Evolutionary conservation across 164 flowering plant species (phyloP).

Genomic region (Warburgia ugandensis): DNA sequence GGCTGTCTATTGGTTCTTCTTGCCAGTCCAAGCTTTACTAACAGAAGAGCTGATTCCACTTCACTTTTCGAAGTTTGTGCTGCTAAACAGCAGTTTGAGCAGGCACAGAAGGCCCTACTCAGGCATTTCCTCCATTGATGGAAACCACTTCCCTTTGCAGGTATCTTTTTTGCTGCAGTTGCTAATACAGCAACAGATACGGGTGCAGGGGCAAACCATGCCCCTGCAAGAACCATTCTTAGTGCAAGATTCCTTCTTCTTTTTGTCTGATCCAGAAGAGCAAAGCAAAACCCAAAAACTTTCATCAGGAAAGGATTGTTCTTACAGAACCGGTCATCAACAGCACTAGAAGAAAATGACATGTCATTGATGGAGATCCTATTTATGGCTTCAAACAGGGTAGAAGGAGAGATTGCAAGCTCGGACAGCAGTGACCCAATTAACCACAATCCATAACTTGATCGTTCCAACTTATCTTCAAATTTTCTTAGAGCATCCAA

Average conservation of each 20-base stretch:
- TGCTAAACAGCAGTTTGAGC: slow-evolving; percentile 34
- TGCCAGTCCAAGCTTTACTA: slow-evolving; percentile 73
- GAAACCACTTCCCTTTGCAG: slow-evolving; percentile 28
- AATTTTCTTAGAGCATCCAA: slow-evolving; percentile 47
- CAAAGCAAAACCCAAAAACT: slow-evolving; percentile 37
- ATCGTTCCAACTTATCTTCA: slow-evolving; percentile 54
- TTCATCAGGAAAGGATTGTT: slow-evolving; percentile 61
- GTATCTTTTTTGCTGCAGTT: slow-evolving; percentile 52
- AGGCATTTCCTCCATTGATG: slow-evolving; percentile 47
- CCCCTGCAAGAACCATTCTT: slow-evolving; percentile 76
- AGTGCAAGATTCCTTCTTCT: slow-evolving; percentile 44
- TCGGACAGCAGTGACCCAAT: slow-evolving; percentile 66
- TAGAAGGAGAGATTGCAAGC: slow-evolving; percentile 58
- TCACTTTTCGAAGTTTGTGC: slow-evolving; percentile 46
- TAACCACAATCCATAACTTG: slow-evolving; percentile 62
- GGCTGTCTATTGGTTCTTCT: slow-evolving; percentile 38
- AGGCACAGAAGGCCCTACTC: slow-evolving; percentile 29
- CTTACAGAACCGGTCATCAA: slow-evolving; percentile 55
- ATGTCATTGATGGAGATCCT: slow-evolving; percentile 32
- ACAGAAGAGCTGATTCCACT: slow-evolving; percentile 59
- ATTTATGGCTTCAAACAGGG: slow-evolving; percentile 59
- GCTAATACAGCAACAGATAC: slow-evolving; percentile 54
- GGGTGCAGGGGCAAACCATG: slow-evolving; percentile 83
- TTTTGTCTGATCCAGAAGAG: slow-evolving; percentile 43
- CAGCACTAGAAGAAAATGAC: slow-evolving; percentile 19